Evolutionary conservation across 2,329 filamentous ascomycete species (phyloP).

Genomic region (Aspergillus fructus): DNA sequence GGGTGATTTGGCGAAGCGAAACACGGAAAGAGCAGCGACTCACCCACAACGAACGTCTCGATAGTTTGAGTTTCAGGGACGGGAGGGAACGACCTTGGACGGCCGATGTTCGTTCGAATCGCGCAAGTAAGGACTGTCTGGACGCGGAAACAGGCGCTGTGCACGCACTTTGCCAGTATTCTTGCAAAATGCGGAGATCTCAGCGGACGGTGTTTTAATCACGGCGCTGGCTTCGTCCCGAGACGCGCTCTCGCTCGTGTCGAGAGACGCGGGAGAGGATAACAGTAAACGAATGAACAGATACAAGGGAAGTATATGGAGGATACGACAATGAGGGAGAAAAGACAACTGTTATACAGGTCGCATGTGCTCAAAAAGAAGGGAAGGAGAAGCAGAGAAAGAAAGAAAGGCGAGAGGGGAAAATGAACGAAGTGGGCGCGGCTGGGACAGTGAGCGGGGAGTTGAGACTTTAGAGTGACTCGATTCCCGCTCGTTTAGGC

Average conservation of each 20-base stretch:
- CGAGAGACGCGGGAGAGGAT: conserved; percentile 15
- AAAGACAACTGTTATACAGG: conserved; percentile 32
- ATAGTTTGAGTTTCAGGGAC: conserved; percentile 23
- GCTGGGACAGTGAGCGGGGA: conserved; percentile 21
- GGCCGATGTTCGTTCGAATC: conserved; percentile 9
- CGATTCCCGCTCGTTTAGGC: conserved; percentile 9
- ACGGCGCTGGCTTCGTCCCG: conserved; percentile 18
- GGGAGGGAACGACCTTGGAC: conserved; percentile 8
- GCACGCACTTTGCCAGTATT: conserved; percentile 14
- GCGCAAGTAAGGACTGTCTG: conserved; percentile 24
- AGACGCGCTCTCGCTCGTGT: conserved; percentile 13
- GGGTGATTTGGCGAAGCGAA: conserved; percentile 31
- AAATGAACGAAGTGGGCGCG: conserved; percentile 15
- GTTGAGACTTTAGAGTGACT: conserved; percentile 1
- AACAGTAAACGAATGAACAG: conserved; percentile 27
- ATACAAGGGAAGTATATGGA: conserved; percentile 9
- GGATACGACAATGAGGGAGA: conserved; percentile 18
- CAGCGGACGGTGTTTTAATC: conserved; percentile 26
- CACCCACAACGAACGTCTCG: conserved; percentile 42
- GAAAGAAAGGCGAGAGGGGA: conserved; percentile 20
- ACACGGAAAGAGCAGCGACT: conserved; percentile 29
- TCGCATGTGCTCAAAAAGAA: conserved; percentile 17
- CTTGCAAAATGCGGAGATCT: conserved; percentile 36
- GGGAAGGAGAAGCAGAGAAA: conserved; percentile 21
- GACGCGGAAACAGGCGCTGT: conserved; percentile 13